Percentiles rank a stretch among this genome's conserved stretches.
Evolutionary conservation across 176 grass and related monocot genomes (phyloP).

Genomic region (Zizania latifolia): DNA sequence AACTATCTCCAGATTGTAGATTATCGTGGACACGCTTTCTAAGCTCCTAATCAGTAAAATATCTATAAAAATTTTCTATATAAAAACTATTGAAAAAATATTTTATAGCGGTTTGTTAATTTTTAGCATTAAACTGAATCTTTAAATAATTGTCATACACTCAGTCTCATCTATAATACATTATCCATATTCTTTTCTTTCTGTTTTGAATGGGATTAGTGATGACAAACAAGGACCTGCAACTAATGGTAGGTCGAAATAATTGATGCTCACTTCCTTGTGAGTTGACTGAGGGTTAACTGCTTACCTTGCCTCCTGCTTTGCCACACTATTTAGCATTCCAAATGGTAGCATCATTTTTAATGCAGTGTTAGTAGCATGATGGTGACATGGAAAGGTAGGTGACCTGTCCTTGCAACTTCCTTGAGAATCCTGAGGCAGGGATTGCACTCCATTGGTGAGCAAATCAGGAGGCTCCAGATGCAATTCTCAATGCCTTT

Average conservation of each 20-base stretch:
- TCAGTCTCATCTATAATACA: neutral
- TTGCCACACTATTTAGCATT: neutral
- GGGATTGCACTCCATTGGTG: neutral
- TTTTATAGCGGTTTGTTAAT: too few species aligned
- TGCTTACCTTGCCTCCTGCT: neutral
- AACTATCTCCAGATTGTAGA: too few species aligned
- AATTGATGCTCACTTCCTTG: neutral
- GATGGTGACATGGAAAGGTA: constrained; percentile 22
- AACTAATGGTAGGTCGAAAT: neutral
- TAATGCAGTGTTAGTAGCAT: constrained; percentile 24
- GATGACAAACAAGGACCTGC: constrained; percentile 8
- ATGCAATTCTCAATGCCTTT: neutral
- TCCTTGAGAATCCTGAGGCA: neutral
- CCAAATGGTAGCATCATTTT: constrained; percentile 22
- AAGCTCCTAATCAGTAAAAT: too few species aligned
- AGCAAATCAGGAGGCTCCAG: constrained; percentile 1
- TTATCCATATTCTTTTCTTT: neutral
- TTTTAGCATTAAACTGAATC: too few species aligned
- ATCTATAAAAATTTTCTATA: too few species aligned
- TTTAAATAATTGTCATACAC: too few species aligned
- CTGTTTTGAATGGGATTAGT: too few species aligned
- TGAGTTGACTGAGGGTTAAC: constrained; percentile 1
- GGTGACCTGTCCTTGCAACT: constrained; percentile 4
- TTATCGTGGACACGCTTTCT: too few species aligned
- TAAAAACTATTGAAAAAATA: too few species aligned